phyloP scores from a whole-genome alignment of 352 stramenopile genomes.

The Sclerospora graminicola region DNA sequence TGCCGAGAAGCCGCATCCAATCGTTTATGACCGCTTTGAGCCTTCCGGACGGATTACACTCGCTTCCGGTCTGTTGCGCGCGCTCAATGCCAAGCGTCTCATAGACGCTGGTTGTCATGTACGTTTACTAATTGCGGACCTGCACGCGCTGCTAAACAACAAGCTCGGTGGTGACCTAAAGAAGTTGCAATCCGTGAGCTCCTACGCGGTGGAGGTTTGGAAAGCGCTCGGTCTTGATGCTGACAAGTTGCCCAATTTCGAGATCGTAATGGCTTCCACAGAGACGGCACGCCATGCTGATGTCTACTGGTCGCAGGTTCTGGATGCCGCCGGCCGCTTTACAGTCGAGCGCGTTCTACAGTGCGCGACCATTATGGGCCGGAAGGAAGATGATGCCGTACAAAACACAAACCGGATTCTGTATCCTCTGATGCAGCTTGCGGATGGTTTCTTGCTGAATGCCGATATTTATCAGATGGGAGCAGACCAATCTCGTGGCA shows the following conservation, averaged over 20 bases:
- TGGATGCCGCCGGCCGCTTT: constrained; percentile 86
- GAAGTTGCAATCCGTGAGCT: constrained; percentile 90
- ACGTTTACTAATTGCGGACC: constrained; percentile 98
- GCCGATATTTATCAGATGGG: constrained; percentile 98
- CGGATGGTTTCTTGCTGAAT: constrained; percentile 97
- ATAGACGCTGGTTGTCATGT: constrained; percentile 91
- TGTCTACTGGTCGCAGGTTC: constrained; percentile 90
- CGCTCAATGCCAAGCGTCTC: constrained; percentile 91
- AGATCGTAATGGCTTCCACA: constrained; percentile 97
- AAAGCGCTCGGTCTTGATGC: constrained; percentile 95
- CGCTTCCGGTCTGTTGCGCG: constrained; percentile 89
- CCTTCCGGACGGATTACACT: constrained; percentile 98
- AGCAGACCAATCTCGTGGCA: constrained; percentile 93
- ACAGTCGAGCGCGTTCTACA: constrained; percentile 92
- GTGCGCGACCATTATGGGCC: constrained; percentile 98
- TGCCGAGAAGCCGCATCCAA: constrained; percentile 66
- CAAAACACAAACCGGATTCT: constrained; percentile 91
- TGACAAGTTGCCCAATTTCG: constrained; percentile 83
- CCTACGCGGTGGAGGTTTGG: constrained; percentile 99
- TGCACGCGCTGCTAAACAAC: constrained; percentile 99
- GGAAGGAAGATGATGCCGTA: constrained; percentile 67
- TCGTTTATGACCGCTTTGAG: constrained; percentile 98
- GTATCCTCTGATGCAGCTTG: constrained; percentile 97
- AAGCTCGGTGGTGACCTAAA: constrained; percentile 98
- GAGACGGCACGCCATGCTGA: constrained; percentile 85